These are phyloP conservation scores for Cucurbita moschata DNA, from an alignment of 306 rosid species.

Conservation along the genomic window DNA sequence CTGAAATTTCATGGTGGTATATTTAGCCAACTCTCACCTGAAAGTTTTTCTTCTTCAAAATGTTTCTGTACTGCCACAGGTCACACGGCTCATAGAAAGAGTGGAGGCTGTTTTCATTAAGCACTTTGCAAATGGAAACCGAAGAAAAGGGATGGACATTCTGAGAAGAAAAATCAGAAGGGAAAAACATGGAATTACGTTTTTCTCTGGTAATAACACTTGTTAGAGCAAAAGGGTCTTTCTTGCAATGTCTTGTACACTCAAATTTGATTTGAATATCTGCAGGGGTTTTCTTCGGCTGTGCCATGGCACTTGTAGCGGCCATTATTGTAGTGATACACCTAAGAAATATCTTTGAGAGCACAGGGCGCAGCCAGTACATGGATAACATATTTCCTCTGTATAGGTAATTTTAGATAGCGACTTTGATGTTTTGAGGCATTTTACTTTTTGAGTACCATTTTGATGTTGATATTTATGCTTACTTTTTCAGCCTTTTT, in stretches of 20 bases:
- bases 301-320: slow-evolving; percentile 33
- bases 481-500: slow-evolving; percentile 38
- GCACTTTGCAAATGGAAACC: slow-evolving; percentile 42
- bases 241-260: background rate
- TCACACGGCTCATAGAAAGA: slow-evolving; percentile 44
- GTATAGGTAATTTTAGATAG: slow-evolving; percentile 30
- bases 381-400: slow-evolving; percentile 67
- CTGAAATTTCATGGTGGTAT: background rate
- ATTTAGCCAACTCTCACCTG: background rate
- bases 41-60: background rate
- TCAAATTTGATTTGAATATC: background rate
- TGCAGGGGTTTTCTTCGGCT: slow-evolving; percentile 40
- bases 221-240: background rate
- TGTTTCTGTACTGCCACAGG: slow-evolving; percentile 23
- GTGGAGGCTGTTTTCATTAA: slow-evolving; percentile 50
- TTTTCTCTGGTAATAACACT: slow-evolving; percentile 27
- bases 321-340: slow-evolving; percentile 37
- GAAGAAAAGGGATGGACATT: slow-evolving; percentile 27
- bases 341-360: slow-evolving; percentile 33
- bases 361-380: slow-evolving; percentile 14
- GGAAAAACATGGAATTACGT: slow-evolving; percentile 39
- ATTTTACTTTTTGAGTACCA: background rate
- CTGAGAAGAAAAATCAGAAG: slow-evolving; percentile 34
- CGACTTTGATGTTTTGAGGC: background rate
- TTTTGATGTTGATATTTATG: background rate